Conservation (phyloP, 2,329 filamentous ascomycete species). For the Exophiala mesophila region DNA sequence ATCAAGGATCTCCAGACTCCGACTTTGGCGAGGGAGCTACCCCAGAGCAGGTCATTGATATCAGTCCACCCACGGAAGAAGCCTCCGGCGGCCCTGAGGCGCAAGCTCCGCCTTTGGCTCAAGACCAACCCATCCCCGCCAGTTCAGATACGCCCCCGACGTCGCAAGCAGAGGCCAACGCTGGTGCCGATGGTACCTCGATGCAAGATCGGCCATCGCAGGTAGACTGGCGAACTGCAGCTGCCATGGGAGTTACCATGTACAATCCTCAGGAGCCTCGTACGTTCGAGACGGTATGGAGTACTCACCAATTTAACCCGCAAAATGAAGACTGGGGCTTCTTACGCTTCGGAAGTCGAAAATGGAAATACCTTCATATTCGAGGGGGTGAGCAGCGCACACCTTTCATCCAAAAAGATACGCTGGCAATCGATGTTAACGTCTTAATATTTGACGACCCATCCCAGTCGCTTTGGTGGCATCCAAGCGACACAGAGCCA, state of each 20-base stretch:
- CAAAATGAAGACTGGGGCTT: constrained; percentile 59
- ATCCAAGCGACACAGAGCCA: constrained; percentile 46
- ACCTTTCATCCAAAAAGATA: constrained; percentile 56
- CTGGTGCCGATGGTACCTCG: background rate
- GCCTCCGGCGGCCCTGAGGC: constrained; percentile 2
- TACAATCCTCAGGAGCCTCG: constrained; percentile 61
- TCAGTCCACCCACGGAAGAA: background rate
- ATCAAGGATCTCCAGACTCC: constrained; percentile 35
- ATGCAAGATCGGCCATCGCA: constrained; percentile 6
- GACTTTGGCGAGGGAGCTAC: constrained; percentile 31
- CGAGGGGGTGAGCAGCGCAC: constrained; percentile 55
- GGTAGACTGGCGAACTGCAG: constrained; percentile 47
- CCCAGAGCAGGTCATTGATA: constrained; percentile 10
- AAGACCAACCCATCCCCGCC: background rate
- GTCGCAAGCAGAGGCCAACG: background rate
- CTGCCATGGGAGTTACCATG: constrained; percentile 57
- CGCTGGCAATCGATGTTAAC: constrained; percentile 57
- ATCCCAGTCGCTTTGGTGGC: constrained; percentile 58
- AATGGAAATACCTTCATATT: constrained; percentile 54
- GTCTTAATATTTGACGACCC: constrained; percentile 58
- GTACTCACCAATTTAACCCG: constrained; percentile 55
- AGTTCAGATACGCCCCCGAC: background rate
- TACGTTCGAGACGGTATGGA: constrained; percentile 52
- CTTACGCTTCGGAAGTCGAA: constrained; percentile 57
- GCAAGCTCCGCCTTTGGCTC: background rate